Percentiles rank a stretch among this genome's conserved stretches.
Evolutionary conservation across 176 grass and related monocot genomes (phyloP).

Genomic region (Bonia amplexicaulis): DNA sequence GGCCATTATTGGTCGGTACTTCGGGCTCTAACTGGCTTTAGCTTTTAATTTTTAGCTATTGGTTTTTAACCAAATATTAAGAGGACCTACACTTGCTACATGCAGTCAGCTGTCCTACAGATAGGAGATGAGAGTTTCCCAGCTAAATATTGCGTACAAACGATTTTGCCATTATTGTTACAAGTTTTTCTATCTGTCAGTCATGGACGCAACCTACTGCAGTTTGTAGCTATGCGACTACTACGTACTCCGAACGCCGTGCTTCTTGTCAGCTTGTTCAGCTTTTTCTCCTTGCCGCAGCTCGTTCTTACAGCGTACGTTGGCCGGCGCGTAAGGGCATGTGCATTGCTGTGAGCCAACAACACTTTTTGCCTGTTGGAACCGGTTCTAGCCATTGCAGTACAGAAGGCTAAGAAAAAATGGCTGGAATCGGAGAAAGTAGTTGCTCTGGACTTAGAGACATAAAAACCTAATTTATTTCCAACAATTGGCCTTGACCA

Average conservation of each 20-base stretch:
- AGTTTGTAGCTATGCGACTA: neutral
- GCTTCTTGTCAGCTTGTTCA: neutral
- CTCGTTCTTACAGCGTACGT: neutral
- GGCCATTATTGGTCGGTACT: neutral
- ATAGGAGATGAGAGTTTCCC: neutral
- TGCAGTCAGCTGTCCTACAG: too few species aligned
- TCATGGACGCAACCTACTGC: neutral
- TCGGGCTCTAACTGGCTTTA: neutral
- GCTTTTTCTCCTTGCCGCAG: neutral
- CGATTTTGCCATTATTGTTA: neutral
- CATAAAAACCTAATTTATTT: too few species aligned
- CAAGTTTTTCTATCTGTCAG: neutral
- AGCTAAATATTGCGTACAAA: neutral
- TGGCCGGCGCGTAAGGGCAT: neutral
- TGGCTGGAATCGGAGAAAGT: too few species aligned
- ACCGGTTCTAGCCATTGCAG: too few species aligned
- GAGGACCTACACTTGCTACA: neutral
- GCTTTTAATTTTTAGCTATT: too few species aligned
- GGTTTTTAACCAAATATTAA: too few species aligned
- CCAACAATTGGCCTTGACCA: too few species aligned
- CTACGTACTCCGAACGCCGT: too few species aligned
- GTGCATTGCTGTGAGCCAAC: too few species aligned
- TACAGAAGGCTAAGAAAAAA: too few species aligned
- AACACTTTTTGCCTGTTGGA: too few species aligned
- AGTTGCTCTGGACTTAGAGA: too few species aligned